Conservation (phyloP, 2,329 filamentous ascomycete species). For the Hypocreales sp. region DNA sequence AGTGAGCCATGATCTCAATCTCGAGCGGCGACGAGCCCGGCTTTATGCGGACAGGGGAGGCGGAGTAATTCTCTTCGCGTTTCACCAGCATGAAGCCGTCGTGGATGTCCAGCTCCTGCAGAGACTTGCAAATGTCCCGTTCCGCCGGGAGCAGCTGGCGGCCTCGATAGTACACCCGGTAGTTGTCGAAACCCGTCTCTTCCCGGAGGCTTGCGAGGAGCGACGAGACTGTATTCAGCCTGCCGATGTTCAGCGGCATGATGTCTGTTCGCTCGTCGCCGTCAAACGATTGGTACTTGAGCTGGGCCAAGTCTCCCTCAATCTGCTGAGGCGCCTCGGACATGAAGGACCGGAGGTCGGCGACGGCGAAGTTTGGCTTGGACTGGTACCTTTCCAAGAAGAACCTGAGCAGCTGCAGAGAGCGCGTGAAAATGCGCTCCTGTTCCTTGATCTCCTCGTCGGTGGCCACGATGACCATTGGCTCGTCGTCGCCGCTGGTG, state of each 20-base stretch:
- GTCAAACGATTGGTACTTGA: constrained; percentile 64
- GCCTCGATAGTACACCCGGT: constrained; percentile 57
- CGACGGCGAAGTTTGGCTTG: constrained; percentile 42
- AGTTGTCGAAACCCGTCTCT: constrained; percentile 61
- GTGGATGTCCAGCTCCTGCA: constrained; percentile 52
- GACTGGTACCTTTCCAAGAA: constrained; percentile 51
- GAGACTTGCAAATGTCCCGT: constrained; percentile 40
- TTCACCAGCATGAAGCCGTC: constrained; percentile 53
- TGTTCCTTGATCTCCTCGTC: constrained; percentile 29
- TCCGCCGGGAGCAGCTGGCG: constrained; percentile 46
- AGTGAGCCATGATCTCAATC: constrained; percentile 64
- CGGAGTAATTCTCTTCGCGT: constrained; percentile 31
- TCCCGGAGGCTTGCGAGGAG: constrained; percentile 51
- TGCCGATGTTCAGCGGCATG: constrained; percentile 47
- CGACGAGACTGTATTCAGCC: constrained; percentile 54
- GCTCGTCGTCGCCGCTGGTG: constrained; percentile 30
- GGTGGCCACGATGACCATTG: constrained; percentile 33
- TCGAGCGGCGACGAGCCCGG: constrained; percentile 50
- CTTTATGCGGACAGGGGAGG: constrained; percentile 26
- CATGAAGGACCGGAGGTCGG: constrained; percentile 39
- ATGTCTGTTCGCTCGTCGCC: constrained; percentile 43
- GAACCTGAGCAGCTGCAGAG: constrained; percentile 50
- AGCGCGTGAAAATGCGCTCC: constrained; percentile 51
- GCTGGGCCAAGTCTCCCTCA: constrained; percentile 47
- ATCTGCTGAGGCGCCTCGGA: constrained; percentile 33